Evolutionary conservation across 1,284 basidiomycete species (phyloP), one percentile per base, ranked within the genome.

Genomic region (Tremellales sp.): DNA sequence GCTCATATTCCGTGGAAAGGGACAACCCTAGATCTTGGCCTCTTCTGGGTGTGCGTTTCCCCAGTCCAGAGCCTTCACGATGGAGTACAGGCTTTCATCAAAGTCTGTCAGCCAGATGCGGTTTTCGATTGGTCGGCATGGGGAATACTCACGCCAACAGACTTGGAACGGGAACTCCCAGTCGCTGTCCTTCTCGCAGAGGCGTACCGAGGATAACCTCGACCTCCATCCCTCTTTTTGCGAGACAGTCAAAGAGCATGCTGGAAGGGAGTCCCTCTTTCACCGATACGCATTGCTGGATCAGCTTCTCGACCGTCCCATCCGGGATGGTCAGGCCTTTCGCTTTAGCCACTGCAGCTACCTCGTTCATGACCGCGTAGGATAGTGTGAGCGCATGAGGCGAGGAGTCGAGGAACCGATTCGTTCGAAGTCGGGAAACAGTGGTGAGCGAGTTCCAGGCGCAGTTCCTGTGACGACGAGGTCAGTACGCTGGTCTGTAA

Each of bases 141-240:
- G 14, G 8, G 21, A 33, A 10, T 5, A 67, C 68, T 63, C 43
- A 70, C 65, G 68, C 63, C 12, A 57, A 57, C n/a, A 74, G 44
- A 5, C 65, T 70, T 3, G 71, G 72, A 0, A 70, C 66, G 1
- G 63, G 57, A 14, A 74, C 63, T 31, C 70, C 71, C 7, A 74
- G 59, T n/a, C 72, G 43, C 47, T 66, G 54, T 0, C 68, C 74
- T 48, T 73, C 70, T 25, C 65, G 49, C 9, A 74, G 60, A 3
- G 73, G 73, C 7, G 70, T 70, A 12, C 69, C 69, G 29, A 74
- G 58, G 45, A 75, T 74, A 37, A 71, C 71, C 54, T 71, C 70
- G 18, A 69, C 66, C 45, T 72, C 72, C 64, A 69, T 73, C 16
- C 70, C 65, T 19, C 70, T 48, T 2, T 61, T 58, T 0, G 64